phyloP scores from a whole-genome alignment of 306 rosid genomes.

The Ochetophila trinervis region DNA sequence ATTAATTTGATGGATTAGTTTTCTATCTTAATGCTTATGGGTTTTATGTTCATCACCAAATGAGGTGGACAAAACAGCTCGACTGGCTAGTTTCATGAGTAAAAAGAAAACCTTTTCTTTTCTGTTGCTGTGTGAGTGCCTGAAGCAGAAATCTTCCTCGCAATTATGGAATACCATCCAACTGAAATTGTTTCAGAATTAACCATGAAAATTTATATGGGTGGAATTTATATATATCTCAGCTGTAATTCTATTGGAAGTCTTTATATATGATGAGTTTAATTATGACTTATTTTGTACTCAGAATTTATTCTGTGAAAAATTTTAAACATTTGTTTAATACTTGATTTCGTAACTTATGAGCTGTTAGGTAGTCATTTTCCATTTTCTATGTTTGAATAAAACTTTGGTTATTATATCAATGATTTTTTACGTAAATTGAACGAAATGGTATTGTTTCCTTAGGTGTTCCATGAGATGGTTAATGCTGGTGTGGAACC shows the following conservation, averaged over 20 bases:
- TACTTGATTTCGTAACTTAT: background rate
- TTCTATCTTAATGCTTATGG: background rate
- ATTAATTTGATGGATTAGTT: background rate
- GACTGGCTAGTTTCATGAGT: background rate
- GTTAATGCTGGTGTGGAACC: constrained; percentile 91
- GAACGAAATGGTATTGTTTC: constrained; percentile 17
- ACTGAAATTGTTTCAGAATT: background rate
- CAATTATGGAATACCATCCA: background rate
- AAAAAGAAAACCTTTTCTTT: background rate
- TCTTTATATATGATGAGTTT: background rate
- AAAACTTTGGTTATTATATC: constrained; percentile 9
- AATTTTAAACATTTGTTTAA: background rate
- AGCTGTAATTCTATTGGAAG: background rate
- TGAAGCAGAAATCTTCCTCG: constrained; percentile 1
- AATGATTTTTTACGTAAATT: constrained; percentile 17
- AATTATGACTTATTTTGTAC: background rate
- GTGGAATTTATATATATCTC: background rate
- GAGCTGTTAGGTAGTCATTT: background rate
- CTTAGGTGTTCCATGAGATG: constrained; percentile 85
- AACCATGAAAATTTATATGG: background rate
- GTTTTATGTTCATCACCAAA: background rate
- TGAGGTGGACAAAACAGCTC: background rate
- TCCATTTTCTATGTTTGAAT: background rate
- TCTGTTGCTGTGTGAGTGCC: background rate
- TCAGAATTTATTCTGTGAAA: background rate